These are phyloP conservation scores for Coffea humblotiana DNA, from an alignment of 305 asterid genomes.

Conservation along the genomic window DNA sequence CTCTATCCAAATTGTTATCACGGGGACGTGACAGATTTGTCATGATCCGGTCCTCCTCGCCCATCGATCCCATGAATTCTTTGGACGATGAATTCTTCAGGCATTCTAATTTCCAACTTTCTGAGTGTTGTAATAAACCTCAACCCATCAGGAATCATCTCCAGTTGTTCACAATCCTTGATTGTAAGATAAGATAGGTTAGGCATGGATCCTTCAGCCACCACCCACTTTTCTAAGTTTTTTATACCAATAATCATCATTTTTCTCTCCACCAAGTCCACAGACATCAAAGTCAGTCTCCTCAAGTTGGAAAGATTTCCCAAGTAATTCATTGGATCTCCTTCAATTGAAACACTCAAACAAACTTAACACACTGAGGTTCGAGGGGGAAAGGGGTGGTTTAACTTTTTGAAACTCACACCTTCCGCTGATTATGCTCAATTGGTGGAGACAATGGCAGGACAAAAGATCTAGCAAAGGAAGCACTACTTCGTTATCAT, in stretches of 20 bases:
- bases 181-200: too few relatives aligned
- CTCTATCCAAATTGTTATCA: too few relatives aligned
- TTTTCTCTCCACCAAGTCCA: not conserved
- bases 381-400: constrained; percentile 9
- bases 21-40: not conserved
- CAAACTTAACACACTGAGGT: not conserved
- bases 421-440: constrained; percentile 8
- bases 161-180: too few relatives aligned
- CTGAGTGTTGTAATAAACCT: too few relatives aligned
- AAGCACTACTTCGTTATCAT: not conserved
- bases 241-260: constrained; percentile 17
- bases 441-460: constrained; percentile 23
- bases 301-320: not conserved
- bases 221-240: constrained; percentile 8
- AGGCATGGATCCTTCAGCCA: too few relatives aligned
- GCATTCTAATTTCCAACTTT: constrained; percentile 25
- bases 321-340: constrained; percentile 32
- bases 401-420: constrained; percentile 24
- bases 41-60: too few relatives aligned
- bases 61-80: not conserved
- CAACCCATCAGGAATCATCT: too few relatives aligned
- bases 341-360: fast-evolving
- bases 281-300: fast-evolving
- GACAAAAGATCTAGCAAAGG: constrained; percentile 15
- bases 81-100: not conserved